A percentile compares a stretch with the other conserved stretches of the same genome.
Conservation (phyloP, 2,329 filamentous ascomycete species). For the Monilinia laxa region DNA sequence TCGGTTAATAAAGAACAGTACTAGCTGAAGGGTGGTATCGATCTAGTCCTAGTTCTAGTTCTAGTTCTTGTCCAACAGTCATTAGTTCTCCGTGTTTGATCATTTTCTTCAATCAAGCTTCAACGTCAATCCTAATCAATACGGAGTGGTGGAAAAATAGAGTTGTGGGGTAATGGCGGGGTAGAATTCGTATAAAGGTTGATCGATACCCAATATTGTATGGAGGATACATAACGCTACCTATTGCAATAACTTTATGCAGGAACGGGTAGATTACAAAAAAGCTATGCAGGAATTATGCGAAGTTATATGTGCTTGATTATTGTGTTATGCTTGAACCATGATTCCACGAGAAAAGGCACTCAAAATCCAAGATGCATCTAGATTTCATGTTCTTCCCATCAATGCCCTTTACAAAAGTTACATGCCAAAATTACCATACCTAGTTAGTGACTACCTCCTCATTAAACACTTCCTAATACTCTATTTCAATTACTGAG, state of each 20-base stretch:
- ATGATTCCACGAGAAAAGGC: neutral
- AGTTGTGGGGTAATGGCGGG: slow-evolving; percentile 7
- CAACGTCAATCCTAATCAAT: neutral
- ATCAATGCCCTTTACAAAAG: neutral
- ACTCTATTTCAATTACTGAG: neutral
- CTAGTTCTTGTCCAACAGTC: too few relatives aligned
- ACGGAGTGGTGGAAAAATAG: slow-evolving; percentile 16
- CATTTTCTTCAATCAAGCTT: neutral
- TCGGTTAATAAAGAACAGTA: neutral
- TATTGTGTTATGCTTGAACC: neutral
- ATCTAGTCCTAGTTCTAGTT: too few relatives aligned
- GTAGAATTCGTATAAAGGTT: neutral
- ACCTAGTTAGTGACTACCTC: neutral
- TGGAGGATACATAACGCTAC: too few relatives aligned
- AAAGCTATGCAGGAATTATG: too few relatives aligned
- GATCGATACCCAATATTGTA: too few relatives aligned
- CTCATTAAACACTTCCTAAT: neutral
- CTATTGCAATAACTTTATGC: neutral
- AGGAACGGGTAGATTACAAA: too few relatives aligned
- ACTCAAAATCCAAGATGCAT: neutral
- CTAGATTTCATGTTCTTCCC: neutral
- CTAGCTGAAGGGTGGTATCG: too few relatives aligned
- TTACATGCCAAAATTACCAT: slow-evolving; percentile 1
- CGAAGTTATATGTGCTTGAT: too few relatives aligned
- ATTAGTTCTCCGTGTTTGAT: too few relatives aligned